These are phyloP conservation scores for Vitis labrusca DNA, from an alignment of 164 flowering plant species.

Conservation along the genomic window DNA sequence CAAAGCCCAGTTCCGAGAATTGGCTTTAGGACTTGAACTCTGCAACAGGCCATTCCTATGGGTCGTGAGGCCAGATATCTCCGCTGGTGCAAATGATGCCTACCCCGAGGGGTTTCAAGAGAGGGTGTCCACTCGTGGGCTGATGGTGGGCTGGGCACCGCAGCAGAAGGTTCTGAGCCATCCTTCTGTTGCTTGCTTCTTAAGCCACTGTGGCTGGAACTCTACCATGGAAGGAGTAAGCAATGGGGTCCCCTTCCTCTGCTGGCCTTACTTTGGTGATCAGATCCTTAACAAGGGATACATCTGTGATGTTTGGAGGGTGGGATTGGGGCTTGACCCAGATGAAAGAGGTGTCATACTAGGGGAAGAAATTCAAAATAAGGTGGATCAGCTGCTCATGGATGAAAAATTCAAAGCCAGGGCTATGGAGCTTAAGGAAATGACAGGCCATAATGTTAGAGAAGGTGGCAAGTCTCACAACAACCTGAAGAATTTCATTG, in stretches of 20 bases:
- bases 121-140: slow-evolving; percentile 28
- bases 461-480: slow-evolving; percentile 32
- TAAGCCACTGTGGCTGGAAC: slow-evolving; percentile 73
- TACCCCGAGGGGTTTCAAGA: slow-evolving; percentile 39
- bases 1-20: slow-evolving; percentile 37
- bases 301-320: slow-evolving; percentile 50
- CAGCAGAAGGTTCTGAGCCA: slow-evolving; percentile 47
- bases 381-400: slow-evolving; percentile 26
- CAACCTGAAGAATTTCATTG: slow-evolving; percentile 15
- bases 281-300: slow-evolving; percentile 43
- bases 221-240: slow-evolving; percentile 51
- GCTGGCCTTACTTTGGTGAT: slow-evolving; percentile 62
- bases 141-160: slow-evolving; percentile 57
- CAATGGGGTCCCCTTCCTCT: slow-evolving; percentile 52
- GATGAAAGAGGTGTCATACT: slow-evolving; percentile 29
- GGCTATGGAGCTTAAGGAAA: slow-evolving; percentile 31
- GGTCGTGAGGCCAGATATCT: slow-evolving; percentile 43
- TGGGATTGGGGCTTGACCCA: slow-evolving; percentile 31
- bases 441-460: slow-evolving; percentile 8
- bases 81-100: slow-evolving; percentile 5
- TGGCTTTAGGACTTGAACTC: slow-evolving; percentile 52
- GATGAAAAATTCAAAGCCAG: slow-evolving; percentile 25
- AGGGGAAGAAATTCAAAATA: slow-evolving; percentile 28
- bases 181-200: slow-evolving; percentile 53
- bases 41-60: slow-evolving; percentile 44